Evolutionary conservation across 331 rosid genomes (phyloP).

Genomic region (Dryas integrifolia): DNA sequence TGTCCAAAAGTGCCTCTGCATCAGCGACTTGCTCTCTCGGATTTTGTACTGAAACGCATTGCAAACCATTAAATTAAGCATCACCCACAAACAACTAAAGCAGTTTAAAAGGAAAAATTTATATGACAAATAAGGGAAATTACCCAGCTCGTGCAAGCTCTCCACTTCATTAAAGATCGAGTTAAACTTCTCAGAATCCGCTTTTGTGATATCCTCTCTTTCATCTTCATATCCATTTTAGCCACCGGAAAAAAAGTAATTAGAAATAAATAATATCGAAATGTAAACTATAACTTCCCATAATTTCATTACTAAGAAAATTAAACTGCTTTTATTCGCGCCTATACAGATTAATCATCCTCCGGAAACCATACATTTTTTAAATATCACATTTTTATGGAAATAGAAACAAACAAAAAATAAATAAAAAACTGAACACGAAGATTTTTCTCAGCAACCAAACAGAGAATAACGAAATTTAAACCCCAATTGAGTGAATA

Average conservation of each 20-base stretch:
- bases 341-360: not conserved
- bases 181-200: slow-evolving; percentile 52
- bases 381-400: not conserved
- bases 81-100: not conserved
- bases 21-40: slow-evolving; percentile 95
- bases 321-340: not conserved
- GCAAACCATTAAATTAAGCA: not conserved
- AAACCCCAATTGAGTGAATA: not conserved
- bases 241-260: not conserved
- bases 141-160: slow-evolving; percentile 75
- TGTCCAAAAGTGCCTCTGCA: slow-evolving; percentile 75
- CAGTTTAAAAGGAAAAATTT: not conserved
- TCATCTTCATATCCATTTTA: slow-evolving; percentile 45
- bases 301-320: not conserved
- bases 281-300: not conserved
- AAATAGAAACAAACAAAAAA: not conserved
- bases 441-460: slow-evolving; percentile 8
- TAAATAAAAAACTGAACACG: not conserved
- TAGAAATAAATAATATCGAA: not conserved
- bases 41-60: slow-evolving; percentile 51
- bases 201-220: slow-evolving; percentile 54
- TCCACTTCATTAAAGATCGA: slow-evolving; percentile 54
- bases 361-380: not conserved
- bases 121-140: not conserved
- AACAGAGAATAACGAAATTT: not conserved